Conservation (phyloP, 768 basidiomycete genomes). For the Tricholoma terreum region DNA sequence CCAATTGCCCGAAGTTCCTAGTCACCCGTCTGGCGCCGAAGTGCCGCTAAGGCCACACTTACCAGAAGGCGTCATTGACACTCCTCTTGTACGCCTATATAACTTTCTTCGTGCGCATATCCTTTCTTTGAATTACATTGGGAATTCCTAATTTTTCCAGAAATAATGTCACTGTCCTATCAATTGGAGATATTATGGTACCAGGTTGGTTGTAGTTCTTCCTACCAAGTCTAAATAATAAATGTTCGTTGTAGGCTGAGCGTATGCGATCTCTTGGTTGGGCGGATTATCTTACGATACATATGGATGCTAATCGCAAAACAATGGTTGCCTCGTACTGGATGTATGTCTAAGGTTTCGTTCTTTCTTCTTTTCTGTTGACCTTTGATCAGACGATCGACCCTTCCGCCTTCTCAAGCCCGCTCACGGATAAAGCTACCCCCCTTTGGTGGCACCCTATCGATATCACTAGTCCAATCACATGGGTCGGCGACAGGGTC, state of each 20-base stretch:
- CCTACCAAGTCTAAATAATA: slow-evolving; percentile 4
- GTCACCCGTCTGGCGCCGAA: slow-evolving; percentile 36
- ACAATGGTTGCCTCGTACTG: slow-evolving; percentile 79
- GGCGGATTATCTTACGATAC: slow-evolving; percentile 71
- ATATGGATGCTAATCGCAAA: slow-evolving; percentile 67
- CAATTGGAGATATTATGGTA: slow-evolving; percentile 88
- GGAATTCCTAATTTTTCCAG: slow-evolving; percentile 34
- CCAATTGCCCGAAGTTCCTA: slow-evolving; percentile 40
- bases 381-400: slow-evolving; percentile 20
- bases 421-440: slow-evolving; percentile 48
- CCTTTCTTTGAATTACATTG: not conserved
- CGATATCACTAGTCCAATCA: slow-evolving; percentile 63
- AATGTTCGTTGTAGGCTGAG: slow-evolving; percentile 46
- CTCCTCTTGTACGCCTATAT: slow-evolving; percentile 80
- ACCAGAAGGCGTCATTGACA: slow-evolving; percentile 63
- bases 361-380: not conserved
- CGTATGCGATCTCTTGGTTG: slow-evolving; percentile 85
- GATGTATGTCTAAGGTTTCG: slow-evolving; percentile 51
- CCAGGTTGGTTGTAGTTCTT: slow-evolving; percentile 40
- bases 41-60: slow-evolving; percentile 49
- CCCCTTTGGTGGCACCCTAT: slow-evolving; percentile 67
- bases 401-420: slow-evolving; percentile 21
- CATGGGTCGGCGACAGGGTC: slow-evolving; percentile 34
- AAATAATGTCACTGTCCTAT: slow-evolving; percentile 90
- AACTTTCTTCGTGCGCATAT: slow-evolving; percentile 79